These are phyloP conservation scores for Fusarium concolor DNA, from an alignment of 2,329 filamentous ascomycete genomes.

Conservation along the genomic window DNA sequence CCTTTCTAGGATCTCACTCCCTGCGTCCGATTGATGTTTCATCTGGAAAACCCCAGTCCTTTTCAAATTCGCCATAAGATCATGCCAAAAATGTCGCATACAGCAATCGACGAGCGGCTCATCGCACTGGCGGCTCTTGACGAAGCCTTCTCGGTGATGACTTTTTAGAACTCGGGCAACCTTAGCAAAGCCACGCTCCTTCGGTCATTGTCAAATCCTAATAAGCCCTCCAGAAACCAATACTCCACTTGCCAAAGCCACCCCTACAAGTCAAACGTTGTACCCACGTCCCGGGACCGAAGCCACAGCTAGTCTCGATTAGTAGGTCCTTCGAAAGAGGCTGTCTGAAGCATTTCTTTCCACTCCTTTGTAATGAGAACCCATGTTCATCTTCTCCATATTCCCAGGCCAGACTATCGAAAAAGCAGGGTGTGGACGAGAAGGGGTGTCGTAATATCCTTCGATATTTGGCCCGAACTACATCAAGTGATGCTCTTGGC, in stretches of 20 bases:
- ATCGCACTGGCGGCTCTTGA: constrained; percentile 2
- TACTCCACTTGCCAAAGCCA: constrained; percentile 38
- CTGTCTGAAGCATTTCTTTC: constrained; percentile 43
- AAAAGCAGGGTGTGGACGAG: constrained; percentile 24
- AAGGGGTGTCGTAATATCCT: constrained; percentile 42
- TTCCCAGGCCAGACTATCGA: constrained; percentile 21
- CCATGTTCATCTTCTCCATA: constrained; percentile 34
- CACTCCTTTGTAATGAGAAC: constrained; percentile 38
- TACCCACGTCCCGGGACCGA: constrained; percentile 43
- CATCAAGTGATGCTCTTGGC: constrained; percentile 41
- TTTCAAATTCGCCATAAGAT: constrained; percentile 12
- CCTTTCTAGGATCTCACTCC: constrained; percentile 23
- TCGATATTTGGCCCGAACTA: constrained; percentile 28
- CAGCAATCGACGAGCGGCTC: constrained; percentile 4
- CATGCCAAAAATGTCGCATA: constrained; percentile 9
- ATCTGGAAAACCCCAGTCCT: constrained; percentile 19
- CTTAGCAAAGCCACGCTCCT: constrained; percentile 13
- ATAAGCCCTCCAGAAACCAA: constrained; percentile 30
- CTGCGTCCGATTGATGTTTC: constrained; percentile 27
- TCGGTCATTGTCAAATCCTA: constrained; percentile 38
- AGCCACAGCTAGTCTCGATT: constrained; percentile 45
- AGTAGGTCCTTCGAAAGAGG: constrained; percentile 38
- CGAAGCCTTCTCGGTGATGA: not conserved
- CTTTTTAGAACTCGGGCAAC: constrained; percentile 15
- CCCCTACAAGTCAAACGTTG: constrained; percentile 42